Percentiles rank a stretch among this genome's conserved stretches.
Conservation (phyloP, 2,329 filamentous ascomycete genomes). For the Alternaria conjuncta region DNA sequence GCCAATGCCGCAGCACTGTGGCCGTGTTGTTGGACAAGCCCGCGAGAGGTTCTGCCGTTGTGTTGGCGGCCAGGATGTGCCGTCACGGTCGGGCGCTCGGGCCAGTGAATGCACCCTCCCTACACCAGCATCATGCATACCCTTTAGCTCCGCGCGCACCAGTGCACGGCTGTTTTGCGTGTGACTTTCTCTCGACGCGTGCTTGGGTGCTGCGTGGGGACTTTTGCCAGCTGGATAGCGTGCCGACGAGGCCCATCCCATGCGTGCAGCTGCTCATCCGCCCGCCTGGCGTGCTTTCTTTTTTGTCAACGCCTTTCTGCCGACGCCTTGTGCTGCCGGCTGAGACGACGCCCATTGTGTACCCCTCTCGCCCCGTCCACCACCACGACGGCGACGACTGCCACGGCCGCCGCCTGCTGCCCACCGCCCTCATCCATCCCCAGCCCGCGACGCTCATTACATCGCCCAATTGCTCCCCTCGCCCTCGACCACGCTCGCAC, state of each 20-base stretch:
- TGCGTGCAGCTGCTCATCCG: constrained; percentile 6
- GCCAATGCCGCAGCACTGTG: neutral
- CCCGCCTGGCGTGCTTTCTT: neutral
- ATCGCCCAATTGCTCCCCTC: constrained; percentile 33
- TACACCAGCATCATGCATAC: constrained; percentile 7
- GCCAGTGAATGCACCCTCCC: constrained; percentile 1
- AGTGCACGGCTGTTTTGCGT: constrained; percentile 17
- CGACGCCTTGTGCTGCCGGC: constrained; percentile 12
- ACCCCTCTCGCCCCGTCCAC: constrained; percentile 21
- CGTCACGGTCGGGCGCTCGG: constrained; percentile 13
- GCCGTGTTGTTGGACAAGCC: constrained; percentile 8
- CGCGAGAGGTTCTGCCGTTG: constrained; percentile 10
- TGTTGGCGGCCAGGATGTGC: constrained; percentile 10
- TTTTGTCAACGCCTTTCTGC: neutral
- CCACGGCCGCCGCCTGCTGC: constrained; percentile 3
- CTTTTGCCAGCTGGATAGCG: constrained; percentile 21
- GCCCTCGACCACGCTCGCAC: neutral
- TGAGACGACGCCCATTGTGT: constrained; percentile 12
- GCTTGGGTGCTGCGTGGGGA: constrained; percentile 10
- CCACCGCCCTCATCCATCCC: neutral
- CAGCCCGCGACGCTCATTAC: constrained; percentile 21
- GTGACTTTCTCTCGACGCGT: constrained; percentile 21
- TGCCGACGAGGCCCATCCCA: constrained; percentile 6
- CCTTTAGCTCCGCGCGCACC: constrained; percentile 5
- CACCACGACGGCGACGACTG: neutral